phyloP scores from a whole-genome alignment of 352 stramenopile genomes.

The Pythium phragmitis region DNA sequence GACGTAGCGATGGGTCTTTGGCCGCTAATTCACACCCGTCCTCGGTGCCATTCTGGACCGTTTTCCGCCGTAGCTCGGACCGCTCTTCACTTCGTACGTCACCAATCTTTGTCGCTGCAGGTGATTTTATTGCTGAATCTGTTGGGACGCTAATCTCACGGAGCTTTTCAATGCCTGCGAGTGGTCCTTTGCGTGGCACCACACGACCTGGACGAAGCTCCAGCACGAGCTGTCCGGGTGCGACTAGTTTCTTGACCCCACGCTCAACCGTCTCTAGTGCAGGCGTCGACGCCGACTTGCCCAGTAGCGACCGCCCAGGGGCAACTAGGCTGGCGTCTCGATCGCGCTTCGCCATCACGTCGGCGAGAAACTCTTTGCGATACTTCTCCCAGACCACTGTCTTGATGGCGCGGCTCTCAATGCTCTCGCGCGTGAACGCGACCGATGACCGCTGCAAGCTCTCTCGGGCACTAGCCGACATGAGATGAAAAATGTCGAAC shows the following conservation, averaged over 20 bases:
- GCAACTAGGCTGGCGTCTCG: constrained; percentile 9
- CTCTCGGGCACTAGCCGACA: constrained; percentile 60
- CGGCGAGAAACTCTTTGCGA: constrained; percentile 54
- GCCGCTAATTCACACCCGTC: not conserved
- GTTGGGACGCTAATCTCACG: not conserved
- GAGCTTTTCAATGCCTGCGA: not conserved
- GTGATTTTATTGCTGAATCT: not conserved
- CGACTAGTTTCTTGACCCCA: constrained; percentile 19
- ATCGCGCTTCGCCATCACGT: constrained; percentile 36
- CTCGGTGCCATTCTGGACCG: constrained; percentile 5
- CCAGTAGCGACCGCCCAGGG: constrained; percentile 24
- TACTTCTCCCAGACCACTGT: constrained; percentile 80
- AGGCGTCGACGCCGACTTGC: constrained; percentile 34
- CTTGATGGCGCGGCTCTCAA: constrained; percentile 72
- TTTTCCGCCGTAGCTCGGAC: constrained; percentile 16
- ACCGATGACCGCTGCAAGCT: constrained; percentile 67
- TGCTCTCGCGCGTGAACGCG: constrained; percentile 57
- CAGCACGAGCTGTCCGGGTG: constrained; percentile 17
- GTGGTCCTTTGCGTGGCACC: not conserved
- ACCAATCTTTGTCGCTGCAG: not conserved
- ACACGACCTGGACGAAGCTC: constrained; percentile 15
- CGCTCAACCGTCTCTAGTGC: constrained; percentile 7
- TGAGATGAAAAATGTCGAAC: constrained; percentile 85
- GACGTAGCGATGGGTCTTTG: not conserved
- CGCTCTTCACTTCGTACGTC: not conserved